phyloP scores from a whole-genome alignment of 257 asterid species.

The Capsicum chinense region DNA sequence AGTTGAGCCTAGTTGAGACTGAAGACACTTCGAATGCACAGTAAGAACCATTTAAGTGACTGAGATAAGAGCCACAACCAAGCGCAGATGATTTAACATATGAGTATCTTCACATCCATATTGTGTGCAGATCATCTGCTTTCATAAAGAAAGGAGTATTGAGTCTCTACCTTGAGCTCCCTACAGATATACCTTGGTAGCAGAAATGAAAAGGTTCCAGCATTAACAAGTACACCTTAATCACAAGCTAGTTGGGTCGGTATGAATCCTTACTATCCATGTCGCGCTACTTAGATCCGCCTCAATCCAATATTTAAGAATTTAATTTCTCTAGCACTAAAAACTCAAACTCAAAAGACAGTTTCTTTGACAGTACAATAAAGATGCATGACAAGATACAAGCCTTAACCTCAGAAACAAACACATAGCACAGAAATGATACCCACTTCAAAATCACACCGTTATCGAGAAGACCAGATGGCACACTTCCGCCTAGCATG shows the following conservation, averaged over 20 bases:
- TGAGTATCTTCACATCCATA: neutral
- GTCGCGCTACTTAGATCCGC: neutral
- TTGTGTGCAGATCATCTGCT: neutral
- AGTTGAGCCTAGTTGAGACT: neutral
- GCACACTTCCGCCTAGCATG: conserved; percentile 68
- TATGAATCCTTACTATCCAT: neutral
- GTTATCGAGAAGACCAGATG: conserved; percentile 70
- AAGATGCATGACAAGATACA: neutral
- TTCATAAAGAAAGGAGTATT: neutral
- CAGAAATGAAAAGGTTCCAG: neutral
- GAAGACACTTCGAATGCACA: neutral
- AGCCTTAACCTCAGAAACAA: neutral
- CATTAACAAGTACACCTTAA: neutral
- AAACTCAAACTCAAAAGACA: neutral
- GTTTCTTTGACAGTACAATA: neutral
- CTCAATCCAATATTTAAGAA: neutral
- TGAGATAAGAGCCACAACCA: neutral
- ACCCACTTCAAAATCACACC: conserved; percentile 77
- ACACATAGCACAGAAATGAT: conserved; percentile 27
- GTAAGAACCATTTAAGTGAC: neutral
- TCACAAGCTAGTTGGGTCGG: neutral
- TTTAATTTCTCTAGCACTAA: neutral
- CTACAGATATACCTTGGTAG: neutral
- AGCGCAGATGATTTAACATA: neutral
- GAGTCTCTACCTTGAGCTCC: conserved; percentile 8